These are phyloP conservation scores for Ramichloridium luteum DNA, from an alignment of 2,329 filamentous ascomycete species.

Conservation along the genomic window DNA sequence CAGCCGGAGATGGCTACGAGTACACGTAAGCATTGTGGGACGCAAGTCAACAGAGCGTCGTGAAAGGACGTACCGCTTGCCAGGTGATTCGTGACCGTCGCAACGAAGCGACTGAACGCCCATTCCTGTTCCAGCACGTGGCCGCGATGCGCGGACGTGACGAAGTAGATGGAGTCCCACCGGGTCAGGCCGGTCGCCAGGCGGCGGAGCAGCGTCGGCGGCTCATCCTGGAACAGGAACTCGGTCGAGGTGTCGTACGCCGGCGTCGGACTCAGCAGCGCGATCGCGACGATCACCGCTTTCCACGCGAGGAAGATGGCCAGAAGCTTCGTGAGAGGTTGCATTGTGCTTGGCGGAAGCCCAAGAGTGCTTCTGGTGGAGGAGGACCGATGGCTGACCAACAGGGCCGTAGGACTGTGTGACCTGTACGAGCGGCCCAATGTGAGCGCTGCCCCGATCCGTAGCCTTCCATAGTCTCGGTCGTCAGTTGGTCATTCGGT, in stretches of 20 bases:
- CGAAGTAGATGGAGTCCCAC: conserved; percentile 75
- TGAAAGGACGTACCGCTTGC: conserved; percentile 33
- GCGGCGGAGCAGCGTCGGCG: conserved; percentile 14
- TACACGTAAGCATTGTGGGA: neutral
- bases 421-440: too few relatives aligned
- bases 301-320: conserved; percentile 53
- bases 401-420: too few relatives aligned
- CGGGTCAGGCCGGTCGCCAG: conserved; percentile 46
- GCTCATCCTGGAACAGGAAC: conserved; percentile 30
- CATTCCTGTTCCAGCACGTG: conserved; percentile 72
- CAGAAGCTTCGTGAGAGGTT: conserved; percentile 8
- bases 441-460: too few relatives aligned
- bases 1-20: neutral
- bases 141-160: conserved; percentile 48
- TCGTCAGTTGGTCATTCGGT: too few relatives aligned
- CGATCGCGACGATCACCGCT: conserved; percentile 49
- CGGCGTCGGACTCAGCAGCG: conserved; percentile 43
- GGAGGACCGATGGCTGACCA: too few relatives aligned
- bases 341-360: neutral
- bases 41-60: conserved; percentile 12
- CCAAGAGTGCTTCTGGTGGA: too few relatives aligned
- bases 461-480: too few relatives aligned
- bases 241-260: conserved; percentile 71
- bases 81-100: conserved; percentile 32
- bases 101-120: conserved; percentile 58